Conservation (phyloP, 164 flowering plant species). For the Santalum album region DNA sequence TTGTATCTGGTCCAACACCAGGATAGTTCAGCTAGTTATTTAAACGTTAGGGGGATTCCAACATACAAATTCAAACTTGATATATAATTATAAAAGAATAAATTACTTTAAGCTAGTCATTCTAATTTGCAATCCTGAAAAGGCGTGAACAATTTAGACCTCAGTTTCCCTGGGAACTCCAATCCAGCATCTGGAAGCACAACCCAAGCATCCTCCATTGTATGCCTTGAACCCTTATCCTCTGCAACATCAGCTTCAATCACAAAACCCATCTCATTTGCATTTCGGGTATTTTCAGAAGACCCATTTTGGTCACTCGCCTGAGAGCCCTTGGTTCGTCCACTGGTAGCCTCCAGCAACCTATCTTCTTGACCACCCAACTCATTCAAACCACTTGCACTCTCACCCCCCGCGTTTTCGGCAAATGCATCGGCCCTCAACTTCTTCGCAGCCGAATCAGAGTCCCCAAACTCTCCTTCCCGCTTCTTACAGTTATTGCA, state of each 20-base stretch:
- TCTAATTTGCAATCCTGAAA: too few species aligned
- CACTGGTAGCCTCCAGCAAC: neutral
- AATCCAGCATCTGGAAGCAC: conserved; percentile 48
- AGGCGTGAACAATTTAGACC: conserved; percentile 23
- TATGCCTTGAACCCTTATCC: conserved; percentile 79
- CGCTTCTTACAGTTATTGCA: neutral
- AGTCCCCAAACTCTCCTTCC: neutral
- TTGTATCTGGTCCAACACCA: too few species aligned
- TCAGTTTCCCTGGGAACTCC: conserved; percentile 47
- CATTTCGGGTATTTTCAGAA: neutral
- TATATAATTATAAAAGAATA: too few species aligned
- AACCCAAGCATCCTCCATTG: conserved; percentile 90
- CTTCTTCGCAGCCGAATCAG: neutral
- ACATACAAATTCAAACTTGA: too few species aligned
- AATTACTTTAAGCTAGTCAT: neutral
- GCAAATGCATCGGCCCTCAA: neutral
- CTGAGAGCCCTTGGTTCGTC: neutral
- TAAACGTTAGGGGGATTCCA: too few species aligned
- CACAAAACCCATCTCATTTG: conserved; percentile 1
- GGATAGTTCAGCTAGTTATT: too few species aligned
- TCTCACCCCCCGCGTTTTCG: neutral
- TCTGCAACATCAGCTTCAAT: conserved; percentile 80
- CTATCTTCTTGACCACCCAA: neutral
- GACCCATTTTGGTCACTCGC: neutral
- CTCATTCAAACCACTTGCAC: neutral